Evolutionary conservation across 2,329 filamentous ascomycete species (phyloP).

Genomic region (Cladosporium sp.): DNA sequence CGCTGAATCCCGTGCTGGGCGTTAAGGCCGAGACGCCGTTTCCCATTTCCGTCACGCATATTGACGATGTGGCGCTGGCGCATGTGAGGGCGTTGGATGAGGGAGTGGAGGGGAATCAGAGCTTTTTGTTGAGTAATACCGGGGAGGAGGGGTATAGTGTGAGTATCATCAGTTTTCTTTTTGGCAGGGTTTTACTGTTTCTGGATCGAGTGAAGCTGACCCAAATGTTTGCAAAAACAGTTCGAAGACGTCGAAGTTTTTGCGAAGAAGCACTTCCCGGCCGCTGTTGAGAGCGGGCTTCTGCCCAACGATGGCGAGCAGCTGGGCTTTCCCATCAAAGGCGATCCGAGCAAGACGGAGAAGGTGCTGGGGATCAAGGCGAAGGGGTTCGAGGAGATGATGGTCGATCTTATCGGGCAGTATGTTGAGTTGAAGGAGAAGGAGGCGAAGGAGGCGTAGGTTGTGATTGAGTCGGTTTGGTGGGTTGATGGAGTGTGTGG

Average conservation of each 20-base stretch:
- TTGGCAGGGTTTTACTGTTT: too few relatives aligned
- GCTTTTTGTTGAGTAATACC: neutral
- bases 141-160: neutral
- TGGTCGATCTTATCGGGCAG: constrained; percentile 16
- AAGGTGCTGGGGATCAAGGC: constrained; percentile 18
- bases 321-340: neutral
- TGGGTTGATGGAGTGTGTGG: too few relatives aligned
- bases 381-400: constrained; percentile 16
- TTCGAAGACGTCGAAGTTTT: too few relatives aligned
- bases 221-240: too few relatives aligned
- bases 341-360: constrained; percentile 18
- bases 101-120: neutral
- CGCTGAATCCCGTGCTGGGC: constrained; percentile 16
- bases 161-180: too few relatives aligned
- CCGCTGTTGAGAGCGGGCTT: constrained; percentile 13
- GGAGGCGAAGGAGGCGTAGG: constrained; percentile 8
- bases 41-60: neutral
- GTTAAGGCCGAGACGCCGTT: constrained; percentile 14
- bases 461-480: too few relatives aligned
- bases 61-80: constrained; percentile 28
- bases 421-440: constrained; percentile 19
- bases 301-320: constrained; percentile 15
- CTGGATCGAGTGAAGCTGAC: too few relatives aligned
- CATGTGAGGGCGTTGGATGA: constrained; percentile 24
- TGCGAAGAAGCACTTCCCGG: constrained; percentile 14